Percentiles rank a stretch among this genome's conserved stretches.
Conservation (phyloP, 805 yeast species). For the Lipomyces oligophaga region DNA sequence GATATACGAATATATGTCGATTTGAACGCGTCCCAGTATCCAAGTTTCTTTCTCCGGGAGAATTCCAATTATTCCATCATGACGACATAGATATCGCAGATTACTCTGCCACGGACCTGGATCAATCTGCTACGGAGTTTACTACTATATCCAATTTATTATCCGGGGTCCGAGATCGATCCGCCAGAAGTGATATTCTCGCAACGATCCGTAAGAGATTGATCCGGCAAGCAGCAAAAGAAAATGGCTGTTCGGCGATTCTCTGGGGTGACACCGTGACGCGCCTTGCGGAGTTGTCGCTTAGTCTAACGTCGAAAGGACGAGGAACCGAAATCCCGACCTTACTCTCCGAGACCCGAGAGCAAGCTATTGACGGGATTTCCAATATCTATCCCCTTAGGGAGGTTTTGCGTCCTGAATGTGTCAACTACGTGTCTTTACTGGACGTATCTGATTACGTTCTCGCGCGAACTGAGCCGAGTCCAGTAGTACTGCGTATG, state of each 20-base stretch:
- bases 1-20: slow-evolving; percentile 34
- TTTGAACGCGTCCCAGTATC: slow-evolving; percentile 24
- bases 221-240: slow-evolving; percentile 46
- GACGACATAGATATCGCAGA: slow-evolving; percentile 4
- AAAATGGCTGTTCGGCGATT: slow-evolving; percentile 50
- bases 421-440: slow-evolving; percentile 52
- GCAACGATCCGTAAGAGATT: slow-evolving; percentile 48
- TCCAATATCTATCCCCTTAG: slow-evolving; percentile 65
- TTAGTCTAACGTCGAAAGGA: slow-evolving; percentile 79
- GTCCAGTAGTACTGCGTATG: slow-evolving; percentile 53
- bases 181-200: slow-evolving; percentile 63
- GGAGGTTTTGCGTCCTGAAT: slow-evolving; percentile 69
- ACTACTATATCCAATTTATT: slow-evolving; percentile 38
- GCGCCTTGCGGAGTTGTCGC: slow-evolving; percentile 70
- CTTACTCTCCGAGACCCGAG: slow-evolving; percentile 21
- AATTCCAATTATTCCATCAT: no score
- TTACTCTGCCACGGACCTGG: slow-evolving; percentile 3
- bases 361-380: slow-evolving; percentile 29
- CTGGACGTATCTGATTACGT: slow-evolving; percentile 41
- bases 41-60: slow-evolving; percentile 8
- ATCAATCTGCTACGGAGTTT: not conserved
- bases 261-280: slow-evolving; percentile 80
- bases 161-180: slow-evolving; percentile 45
- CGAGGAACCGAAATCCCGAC: slow-evolving; percentile 67
- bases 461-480: slow-evolving; percentile 29